Conservation (phyloP, 1,139 yeast species). For the Magnusiomyces suaveolens region DNA sequence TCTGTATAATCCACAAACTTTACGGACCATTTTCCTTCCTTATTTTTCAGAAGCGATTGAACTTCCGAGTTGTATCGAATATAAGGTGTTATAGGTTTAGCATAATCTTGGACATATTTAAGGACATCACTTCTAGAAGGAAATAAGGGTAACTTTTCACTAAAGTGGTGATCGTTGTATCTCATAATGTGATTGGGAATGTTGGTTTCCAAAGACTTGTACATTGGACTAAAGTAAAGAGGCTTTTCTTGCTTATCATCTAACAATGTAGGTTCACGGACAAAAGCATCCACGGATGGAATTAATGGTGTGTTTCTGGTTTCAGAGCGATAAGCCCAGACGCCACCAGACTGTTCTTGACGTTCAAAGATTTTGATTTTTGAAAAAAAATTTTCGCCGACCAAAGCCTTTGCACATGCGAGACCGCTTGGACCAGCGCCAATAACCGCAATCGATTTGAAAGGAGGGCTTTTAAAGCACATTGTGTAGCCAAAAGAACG, state of each 20-base stretch:
- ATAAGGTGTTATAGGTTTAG: constrained; percentile 32
- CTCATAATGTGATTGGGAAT: constrained; percentile 52
- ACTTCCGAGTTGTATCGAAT: constrained; percentile 37
- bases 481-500: no score
- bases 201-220: constrained; percentile 50
- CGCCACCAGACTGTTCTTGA: constrained; percentile 42
- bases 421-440: constrained; percentile 70
- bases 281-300: constrained; percentile 20
- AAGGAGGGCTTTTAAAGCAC: neutral
- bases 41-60: constrained; percentile 24
- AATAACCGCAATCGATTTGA: constrained; percentile 26
- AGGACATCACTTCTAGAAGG: constrained; percentile 44
- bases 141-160: constrained; percentile 38
- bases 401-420: constrained; percentile 46
- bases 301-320: constrained; percentile 19
- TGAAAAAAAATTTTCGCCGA: constrained; percentile 38
- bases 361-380: constrained; percentile 44
- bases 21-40: constrained; percentile 38
- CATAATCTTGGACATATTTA: constrained; percentile 40
- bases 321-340: constrained; percentile 34
- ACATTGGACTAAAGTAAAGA: constrained; percentile 38
- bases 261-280: constrained; percentile 18
- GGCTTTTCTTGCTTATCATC: constrained; percentile 13
- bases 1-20: constrained; percentile 21
- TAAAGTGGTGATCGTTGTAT: constrained; percentile 42